Evolutionary conservation across 345 rosid species (phyloP), one percentile per base, ranked within the genome.

Genomic region (Gossypium mustelinum): DNA sequence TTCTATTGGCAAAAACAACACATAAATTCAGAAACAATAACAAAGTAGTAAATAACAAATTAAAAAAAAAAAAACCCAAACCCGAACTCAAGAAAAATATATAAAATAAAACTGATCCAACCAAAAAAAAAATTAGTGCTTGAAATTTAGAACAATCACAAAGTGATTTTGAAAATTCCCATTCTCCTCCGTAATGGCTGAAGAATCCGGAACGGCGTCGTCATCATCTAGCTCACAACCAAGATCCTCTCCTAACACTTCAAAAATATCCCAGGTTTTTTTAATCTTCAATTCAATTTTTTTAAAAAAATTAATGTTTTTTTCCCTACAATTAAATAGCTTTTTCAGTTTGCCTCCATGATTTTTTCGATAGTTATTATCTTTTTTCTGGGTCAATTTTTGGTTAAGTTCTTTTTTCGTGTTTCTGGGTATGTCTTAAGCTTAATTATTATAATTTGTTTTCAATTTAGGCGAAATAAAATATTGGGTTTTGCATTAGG

Each of bases 181-280:
- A 13, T 50, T 27, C 43, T 11, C 34, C 70, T 73, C 29, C 29
- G 74, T 48, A 70, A 82, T 89, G 93, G 82, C 87, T 64, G 89
- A 87, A 73, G 81, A 80, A 73, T 66, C 82, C 18, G 84, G 79
- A 55, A 67, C 70, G 50, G 27, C 78, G 81, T 62, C 70, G 50
- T 27, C 78, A 80, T 62, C 85, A 79, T 77, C 85, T 34, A 48
- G 74, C 27, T 74, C 79, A 43, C 79, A 80, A 24, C 81, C 84
- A n/a, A 73, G 64, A 24, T 74, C 80, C 17, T 70, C 81, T 27
- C 77, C 79, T 14, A 78, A 77, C 62, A 27, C 68, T 67, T 79
- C 45, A 63, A 81, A 78, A 73, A 83, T 75, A 57, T 62, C 88
- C 16, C 86, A 87, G 88, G 93, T 89, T 73, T 70, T 75, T 56